Conservation (phyloP, 2,329 filamentous ascomycete genomes). For the Pseudogymnoascus sp. region DNA sequence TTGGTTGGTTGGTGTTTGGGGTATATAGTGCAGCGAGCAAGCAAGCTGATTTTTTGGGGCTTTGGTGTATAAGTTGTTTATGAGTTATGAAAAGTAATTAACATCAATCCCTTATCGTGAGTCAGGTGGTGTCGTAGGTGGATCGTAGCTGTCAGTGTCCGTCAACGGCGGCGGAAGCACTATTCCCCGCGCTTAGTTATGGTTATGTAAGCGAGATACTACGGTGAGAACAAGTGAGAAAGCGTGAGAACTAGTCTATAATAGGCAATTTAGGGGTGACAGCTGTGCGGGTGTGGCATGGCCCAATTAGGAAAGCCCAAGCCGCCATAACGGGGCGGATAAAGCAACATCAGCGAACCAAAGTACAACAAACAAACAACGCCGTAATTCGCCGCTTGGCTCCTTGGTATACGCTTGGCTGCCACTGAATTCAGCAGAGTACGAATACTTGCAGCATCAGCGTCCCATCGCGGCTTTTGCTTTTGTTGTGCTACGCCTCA, state of each 20-base stretch:
- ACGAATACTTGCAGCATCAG: background rate
- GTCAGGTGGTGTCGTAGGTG: background rate
- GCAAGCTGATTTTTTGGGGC: background rate
- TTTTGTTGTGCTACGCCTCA: background rate
- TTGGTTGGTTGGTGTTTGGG: background rate
- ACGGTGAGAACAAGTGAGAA: too few relatives aligned
- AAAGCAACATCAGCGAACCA: background rate
- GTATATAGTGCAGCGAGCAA: background rate
- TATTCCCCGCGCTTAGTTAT: background rate
- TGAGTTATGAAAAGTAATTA: constrained; percentile 2
- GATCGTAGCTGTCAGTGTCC: background rate
- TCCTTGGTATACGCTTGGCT: background rate
- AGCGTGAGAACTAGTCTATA: background rate
- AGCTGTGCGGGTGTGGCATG: background rate
- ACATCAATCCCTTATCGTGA: constrained; percentile 7
- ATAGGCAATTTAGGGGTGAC: background rate
- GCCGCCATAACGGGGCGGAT: background rate
- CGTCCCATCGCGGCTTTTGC: background rate
- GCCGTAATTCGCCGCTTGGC: background rate
- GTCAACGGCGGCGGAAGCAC: background rate
- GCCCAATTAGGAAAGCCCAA: background rate
- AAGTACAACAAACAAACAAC: background rate
- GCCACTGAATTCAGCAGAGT: background rate
- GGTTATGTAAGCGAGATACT: background rate
- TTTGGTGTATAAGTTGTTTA: background rate